Base-by-base conservation (phyloP, 805 yeast genomes). In the Lachancea sp. region DNA sequence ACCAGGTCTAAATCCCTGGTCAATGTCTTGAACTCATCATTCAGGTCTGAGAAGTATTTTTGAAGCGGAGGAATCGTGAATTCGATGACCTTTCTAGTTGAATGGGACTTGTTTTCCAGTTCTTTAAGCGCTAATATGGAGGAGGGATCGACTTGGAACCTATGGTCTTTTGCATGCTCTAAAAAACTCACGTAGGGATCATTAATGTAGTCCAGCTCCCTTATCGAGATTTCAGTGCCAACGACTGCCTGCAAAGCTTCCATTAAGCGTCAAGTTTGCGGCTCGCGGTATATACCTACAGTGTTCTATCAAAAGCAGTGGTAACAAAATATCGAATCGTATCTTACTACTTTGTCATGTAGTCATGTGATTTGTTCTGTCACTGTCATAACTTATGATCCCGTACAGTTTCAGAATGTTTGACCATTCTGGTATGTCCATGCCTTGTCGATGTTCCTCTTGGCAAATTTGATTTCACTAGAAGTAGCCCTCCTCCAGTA, bases 1-100 rank as follows among this genome's bases (percentile, higher is more conserved):
- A 83, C 67, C 33, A 68, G 68, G 51, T 75, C 80, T 72, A 83
- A 71, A 46, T 82, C 87, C 16, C 64, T 56, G 1, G 86, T 76
- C 29, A 80, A 63, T 19, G 69, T 64, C 7, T 71, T 64, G 41
- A 83, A 68, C 44, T 81, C 81, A 2, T 52, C 42, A 53, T 80
- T 80, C 61, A 88, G 85, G 23, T 65, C 61, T 8, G 56, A 54
- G 35, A 86, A 63, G 43, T 78, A 75, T 1, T 61, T 57, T 43
- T 73, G 74, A 23, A 84, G 62, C 3, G 85, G 83, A 1, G 63
- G 61, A 3, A 66, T 48, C 2, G 60, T 30, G 5, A 43, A 40
- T 11, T 58, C 52, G n/a, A 67, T 45, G 3, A 56, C 43, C n/a
- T 40, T 30, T 26, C 47, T 36, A 13, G 53, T 45, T 9, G 44